Conservation (phyloP, 164 flowering plant species). For the Stephania yunnanensis region DNA sequence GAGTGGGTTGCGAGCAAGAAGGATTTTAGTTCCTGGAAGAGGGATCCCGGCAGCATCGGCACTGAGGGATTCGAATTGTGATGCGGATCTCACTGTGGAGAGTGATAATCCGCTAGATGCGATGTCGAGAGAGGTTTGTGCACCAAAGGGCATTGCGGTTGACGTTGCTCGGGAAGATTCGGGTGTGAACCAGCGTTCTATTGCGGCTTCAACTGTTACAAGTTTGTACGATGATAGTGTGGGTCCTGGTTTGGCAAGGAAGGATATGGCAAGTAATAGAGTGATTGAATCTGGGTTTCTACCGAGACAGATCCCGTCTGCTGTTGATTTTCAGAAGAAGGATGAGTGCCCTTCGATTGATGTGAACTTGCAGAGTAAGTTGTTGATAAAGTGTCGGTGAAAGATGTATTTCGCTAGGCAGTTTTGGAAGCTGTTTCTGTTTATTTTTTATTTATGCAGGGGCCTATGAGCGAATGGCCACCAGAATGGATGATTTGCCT, state of each 20-base stretch:
- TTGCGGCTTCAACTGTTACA: slow-evolving; percentile 29
- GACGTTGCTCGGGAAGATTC: slow-evolving; percentile 42
- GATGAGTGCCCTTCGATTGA: slow-evolving; percentile 36
- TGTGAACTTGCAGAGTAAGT: slow-evolving; percentile 44
- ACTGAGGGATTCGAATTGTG: slow-evolving; percentile 17
- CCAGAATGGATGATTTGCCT: slow-evolving; percentile 46
- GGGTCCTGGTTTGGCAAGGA: slow-evolving; percentile 17
- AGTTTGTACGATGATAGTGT: slow-evolving; percentile 25
- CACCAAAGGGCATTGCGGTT: slow-evolving; percentile 19
- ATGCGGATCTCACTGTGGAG: slow-evolving; percentile 17
- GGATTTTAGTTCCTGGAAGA: slow-evolving; percentile 42
- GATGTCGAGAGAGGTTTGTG: slow-evolving; percentile 16
- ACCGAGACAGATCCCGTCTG: slow-evolving; percentile 21
- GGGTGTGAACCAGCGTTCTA: slow-evolving; percentile 40
- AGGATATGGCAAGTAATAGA: slow-evolving; percentile 15
- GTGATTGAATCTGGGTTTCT: slow-evolving; percentile 11
- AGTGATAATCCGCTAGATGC: slow-evolving; percentile 23
- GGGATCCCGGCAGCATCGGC: slow-evolving; percentile 17
- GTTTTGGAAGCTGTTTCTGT: slow-evolving; percentile 20
- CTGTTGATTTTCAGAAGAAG: slow-evolving; percentile 37
- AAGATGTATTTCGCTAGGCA: slow-evolving; percentile 14
- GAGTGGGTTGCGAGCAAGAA: slow-evolving; percentile 47
- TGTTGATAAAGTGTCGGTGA: not conserved
- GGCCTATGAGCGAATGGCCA: slow-evolving; percentile 58
- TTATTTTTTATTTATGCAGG: slow-evolving; percentile 43